Conservation (phyloP, 148 eudicot species). For the Cornus florida region DNA sequence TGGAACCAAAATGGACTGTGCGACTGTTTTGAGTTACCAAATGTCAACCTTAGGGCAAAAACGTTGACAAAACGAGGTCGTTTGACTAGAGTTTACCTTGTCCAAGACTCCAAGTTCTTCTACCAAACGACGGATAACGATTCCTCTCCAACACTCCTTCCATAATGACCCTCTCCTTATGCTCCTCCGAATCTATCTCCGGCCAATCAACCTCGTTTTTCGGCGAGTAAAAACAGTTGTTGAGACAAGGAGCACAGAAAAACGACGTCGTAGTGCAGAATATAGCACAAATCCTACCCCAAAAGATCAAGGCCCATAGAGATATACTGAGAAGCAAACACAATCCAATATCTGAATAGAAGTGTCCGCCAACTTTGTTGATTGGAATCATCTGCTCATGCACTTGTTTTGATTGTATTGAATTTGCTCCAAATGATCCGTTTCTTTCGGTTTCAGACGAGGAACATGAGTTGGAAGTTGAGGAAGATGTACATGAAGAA, state of each 20-base stretch:
- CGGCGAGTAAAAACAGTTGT: not conserved
- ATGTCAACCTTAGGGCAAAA: too few species aligned
- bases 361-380: not conserved
- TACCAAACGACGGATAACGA: not conserved
- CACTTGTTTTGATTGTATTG: too few species aligned
- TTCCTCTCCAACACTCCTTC: slow-evolving; percentile 21
- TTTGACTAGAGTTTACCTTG: too few species aligned
- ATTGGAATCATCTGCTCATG: too few species aligned
- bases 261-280: slow-evolving; percentile 30
- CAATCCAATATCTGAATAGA: slow-evolving; percentile 1
- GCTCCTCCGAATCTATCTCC: slow-evolving; percentile 11
- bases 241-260: slow-evolving; percentile 3
- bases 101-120: not conserved
- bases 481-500: too few species aligned
- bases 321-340: slow-evolving; percentile 16
- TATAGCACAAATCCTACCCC: slow-evolving; percentile 31
- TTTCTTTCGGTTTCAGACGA: not conserved
- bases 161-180: slow-evolving; percentile 26
- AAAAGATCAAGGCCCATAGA: slow-evolving; percentile 18
- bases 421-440: too few species aligned
- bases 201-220: not conserved
- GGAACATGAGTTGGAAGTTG: too few species aligned
- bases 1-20: too few species aligned
- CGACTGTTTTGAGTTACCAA: not conserved
- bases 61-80: not conserved